phyloP scores from a whole-genome alignment of 2,329 filamentous ascomycete species.

The Microcera coccophila region DNA sequence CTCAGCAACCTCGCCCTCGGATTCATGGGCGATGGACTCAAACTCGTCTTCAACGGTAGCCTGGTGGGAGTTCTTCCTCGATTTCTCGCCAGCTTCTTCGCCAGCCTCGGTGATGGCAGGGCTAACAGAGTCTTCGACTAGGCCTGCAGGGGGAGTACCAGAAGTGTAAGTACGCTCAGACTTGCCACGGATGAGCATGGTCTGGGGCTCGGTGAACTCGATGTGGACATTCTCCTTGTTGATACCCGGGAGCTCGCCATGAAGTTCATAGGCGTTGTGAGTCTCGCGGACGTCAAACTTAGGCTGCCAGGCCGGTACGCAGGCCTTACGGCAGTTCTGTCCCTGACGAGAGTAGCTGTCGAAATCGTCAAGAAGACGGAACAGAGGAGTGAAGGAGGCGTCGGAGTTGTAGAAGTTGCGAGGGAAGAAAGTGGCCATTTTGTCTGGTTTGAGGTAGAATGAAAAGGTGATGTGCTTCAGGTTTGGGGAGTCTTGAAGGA shows the following conservation, averaged over 20 bases:
- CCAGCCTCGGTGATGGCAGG: constrained; percentile 40
- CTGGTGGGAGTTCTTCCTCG: constrained; percentile 46
- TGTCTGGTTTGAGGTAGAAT: constrained; percentile 18
- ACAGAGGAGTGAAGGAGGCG: constrained; percentile 55
- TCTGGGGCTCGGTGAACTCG: constrained; percentile 75
- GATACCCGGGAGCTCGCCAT: constrained; percentile 75
- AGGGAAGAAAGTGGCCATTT: constrained; percentile 60
- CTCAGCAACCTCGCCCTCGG: constrained; percentile 19
- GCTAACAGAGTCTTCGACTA: constrained; percentile 42
- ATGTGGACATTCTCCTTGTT: constrained; percentile 70
- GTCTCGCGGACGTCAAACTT: constrained; percentile 76
- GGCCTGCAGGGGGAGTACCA: constrained; percentile 46
- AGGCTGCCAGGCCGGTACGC: constrained; percentile 60
- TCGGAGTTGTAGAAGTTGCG: constrained; percentile 48
- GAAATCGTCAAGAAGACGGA: constrained; percentile 62
- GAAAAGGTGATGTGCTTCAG: constrained; percentile 25
- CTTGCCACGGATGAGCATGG: constrained; percentile 65
- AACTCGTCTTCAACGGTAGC: constrained; percentile 64
- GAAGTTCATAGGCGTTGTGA: constrained; percentile 65
- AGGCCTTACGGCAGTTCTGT: constrained; percentile 22
- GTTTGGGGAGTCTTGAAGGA: constrained; percentile 24
- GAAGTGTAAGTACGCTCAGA: constrained; percentile 61
- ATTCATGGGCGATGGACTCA: constrained; percentile 29
- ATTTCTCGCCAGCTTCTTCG: constrained; percentile 31
- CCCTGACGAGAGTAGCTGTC: constrained; percentile 51